Conservation (phyloP, 2,329 filamentous ascomycete species). For the Elsinoe ampelina region DNA sequence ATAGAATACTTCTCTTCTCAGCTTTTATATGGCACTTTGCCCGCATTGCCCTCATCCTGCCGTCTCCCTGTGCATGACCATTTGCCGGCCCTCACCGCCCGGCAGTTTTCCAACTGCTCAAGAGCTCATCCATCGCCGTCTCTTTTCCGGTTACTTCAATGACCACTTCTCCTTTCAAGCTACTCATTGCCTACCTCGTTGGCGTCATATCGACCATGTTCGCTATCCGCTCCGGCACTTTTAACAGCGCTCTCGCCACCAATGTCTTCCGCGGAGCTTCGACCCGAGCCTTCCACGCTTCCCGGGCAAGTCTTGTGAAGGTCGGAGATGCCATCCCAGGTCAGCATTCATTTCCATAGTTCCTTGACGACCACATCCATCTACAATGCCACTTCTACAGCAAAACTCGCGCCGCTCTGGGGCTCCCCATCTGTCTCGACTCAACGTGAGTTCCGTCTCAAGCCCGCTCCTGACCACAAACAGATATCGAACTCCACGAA, state of each 20-base stretch:
- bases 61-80: neutral
- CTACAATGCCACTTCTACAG: too few species aligned
- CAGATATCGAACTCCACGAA: constrained; percentile 64
- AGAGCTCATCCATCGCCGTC: neutral
- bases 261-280: constrained; percentile 8
- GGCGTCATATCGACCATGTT: constrained; percentile 10
- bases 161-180: neutral
- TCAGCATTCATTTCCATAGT: neutral
- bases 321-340: constrained; percentile 68
- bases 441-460: too few species aligned
- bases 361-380: too few species aligned
- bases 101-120: neutral
- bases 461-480: too few species aligned
- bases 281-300: constrained; percentile 51
- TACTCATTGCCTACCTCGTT: neutral
- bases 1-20: neutral
- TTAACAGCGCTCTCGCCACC: constrained; percentile 14
- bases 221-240: constrained; percentile 17
- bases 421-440: too few species aligned
- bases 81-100: neutral
- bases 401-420: too few species aligned
- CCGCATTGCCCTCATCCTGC: neutral
- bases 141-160: neutral
- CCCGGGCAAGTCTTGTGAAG: constrained; percentile 55
- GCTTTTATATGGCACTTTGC: neutral